Evolutionary conservation across 768 basidiomycete species (phyloP), one percentile per base, ranked within the genome.

Genomic region (Tricholoma matsutake): DNA sequence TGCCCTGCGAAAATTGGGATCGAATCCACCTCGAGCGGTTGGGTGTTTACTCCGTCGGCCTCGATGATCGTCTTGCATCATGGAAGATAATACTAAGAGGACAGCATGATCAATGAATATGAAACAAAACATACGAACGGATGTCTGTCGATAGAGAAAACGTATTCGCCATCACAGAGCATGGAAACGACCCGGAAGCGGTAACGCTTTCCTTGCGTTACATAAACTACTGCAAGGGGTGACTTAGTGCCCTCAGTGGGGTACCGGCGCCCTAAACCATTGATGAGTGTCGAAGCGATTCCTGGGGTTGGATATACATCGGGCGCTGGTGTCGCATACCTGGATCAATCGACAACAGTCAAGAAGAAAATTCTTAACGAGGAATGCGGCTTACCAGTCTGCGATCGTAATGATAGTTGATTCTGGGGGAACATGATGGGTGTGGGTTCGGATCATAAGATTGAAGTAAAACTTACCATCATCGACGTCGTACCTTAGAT

Each of bases 91-190:
- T n/a, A n/a, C n/a, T 41, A n/a, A 61, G 64, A 61, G 64, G 62
- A 7, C 58, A 31, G 5, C 53, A 7, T 31, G 16, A 6, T 9
- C 11, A 20, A n/a, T 14, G 22, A 11, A 56, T 39, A 62, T 64
- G 34, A 61, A 62, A 9, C 14, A 28, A 28, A 4, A 49, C 25
- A 3, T 28, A 49, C 47, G 25, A 62, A 6, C 1, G 34, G 67
- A 59, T 83, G 82, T n/a, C 74, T 70, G 62, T 82, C 78, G 35
- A 83, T 78, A 2, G 76, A 71, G 66, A 83, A 82, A 37, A 68
- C 69, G 66, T 72, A 81, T 35, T 68, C 68, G 16, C 71, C 65
- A 57, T 70, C 72, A 65, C 73, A 77, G 28, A 71, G 69, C 55
- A 73, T 64, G 41, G 71, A 70, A 45, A 78, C 61, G 6, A 78